Base-by-base conservation (phyloP, 352 stramenopile species). In the Phytopythium chamaehyphon region DNA sequence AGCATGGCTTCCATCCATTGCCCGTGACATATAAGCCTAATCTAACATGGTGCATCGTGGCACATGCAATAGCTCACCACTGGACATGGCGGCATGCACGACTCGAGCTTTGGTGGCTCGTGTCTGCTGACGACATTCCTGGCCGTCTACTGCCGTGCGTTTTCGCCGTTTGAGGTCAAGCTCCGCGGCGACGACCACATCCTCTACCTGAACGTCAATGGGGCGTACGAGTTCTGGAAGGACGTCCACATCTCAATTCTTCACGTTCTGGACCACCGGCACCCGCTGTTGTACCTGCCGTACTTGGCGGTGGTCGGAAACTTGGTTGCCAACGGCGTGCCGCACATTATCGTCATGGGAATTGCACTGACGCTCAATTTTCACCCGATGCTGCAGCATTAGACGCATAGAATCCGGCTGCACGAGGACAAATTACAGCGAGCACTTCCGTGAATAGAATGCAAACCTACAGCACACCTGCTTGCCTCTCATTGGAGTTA, bases 201-300 rank as follows among this genome's bases (percentile, higher is more conserved):
- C 24, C 80, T 90, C 44, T 88, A 88, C 59, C 51, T 91, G 28
- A 93, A 93, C 62, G 66, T 89, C 36, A 93, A 93, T 47, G 73
- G 82, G n/a, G 73, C 56, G 16, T 93, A 88, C 36, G 83, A 80
- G 57, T 93, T 93, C 59, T 93, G 81, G 80, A 85, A 83, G 51
- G 83, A 91, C 33, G 85, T 91, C 22, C 37, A 86, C 42, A 85
- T 91, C 49, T 51, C 70, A 10, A 39, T 88, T 46, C 76, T 93
- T 11, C 83, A 93, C 52, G 61, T 78, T 44, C 56, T 91, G n/a
- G 76, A 93, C 62, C 81, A 90, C 48, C 68, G 68, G 18, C 71
- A 83, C 35, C 75, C 83, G 18, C 36, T 68, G 28, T 43, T 89
- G 28, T 93, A 93, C 60, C 47, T 93, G 19, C 83, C 83, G 21